phyloP scores from a whole-genome alignment of 176 grass and related monocot genomes.

The Oryza australiensis region DNA sequence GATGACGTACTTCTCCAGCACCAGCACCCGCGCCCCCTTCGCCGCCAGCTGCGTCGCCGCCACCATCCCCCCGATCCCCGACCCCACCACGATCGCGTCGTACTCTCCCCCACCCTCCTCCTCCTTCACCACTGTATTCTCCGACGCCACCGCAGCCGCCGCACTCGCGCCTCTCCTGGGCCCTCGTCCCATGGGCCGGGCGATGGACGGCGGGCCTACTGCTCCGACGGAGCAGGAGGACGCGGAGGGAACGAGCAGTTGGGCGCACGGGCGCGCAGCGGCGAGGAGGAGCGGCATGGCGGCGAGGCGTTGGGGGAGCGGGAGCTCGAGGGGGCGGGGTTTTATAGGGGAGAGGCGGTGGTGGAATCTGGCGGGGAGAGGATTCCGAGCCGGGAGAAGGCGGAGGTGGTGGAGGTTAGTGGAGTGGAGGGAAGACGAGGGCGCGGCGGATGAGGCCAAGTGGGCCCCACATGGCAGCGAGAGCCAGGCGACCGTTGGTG shows the following conservation, averaged over 20 bases:
- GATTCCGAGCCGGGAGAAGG: constrained; percentile 39
- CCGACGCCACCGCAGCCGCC: constrained; percentile 25
- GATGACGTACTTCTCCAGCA: constrained; percentile 94
- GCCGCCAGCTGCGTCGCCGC: constrained; percentile 82
- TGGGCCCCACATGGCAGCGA: not conserved
- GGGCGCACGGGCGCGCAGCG: not conserved
- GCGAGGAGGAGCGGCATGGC: constrained; percentile 12
- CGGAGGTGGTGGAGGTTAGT: not conserved
- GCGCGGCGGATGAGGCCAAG: not conserved
- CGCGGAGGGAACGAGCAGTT: not conserved
- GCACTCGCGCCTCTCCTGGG: not conserved
- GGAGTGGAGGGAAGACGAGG: constrained; percentile 1
- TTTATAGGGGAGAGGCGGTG: not conserved
- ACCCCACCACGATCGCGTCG: constrained; percentile 82
- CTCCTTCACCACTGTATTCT: not conserved
- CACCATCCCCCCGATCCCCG: constrained; percentile 86
- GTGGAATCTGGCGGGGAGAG: constrained; percentile 34
- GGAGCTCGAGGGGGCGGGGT: not conserved
- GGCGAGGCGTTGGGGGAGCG: not conserved
- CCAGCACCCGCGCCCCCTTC: constrained; percentile 81
- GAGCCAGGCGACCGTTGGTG: not conserved
- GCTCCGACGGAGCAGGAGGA: not conserved
- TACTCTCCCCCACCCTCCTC: constrained; percentile 24
- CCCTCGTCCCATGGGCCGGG: not conserved
- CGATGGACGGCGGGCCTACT: not conserved